phyloP scores from a whole-genome alignment of 164 flowering plant genomes.

The Magnolia changhungtana region DNA sequence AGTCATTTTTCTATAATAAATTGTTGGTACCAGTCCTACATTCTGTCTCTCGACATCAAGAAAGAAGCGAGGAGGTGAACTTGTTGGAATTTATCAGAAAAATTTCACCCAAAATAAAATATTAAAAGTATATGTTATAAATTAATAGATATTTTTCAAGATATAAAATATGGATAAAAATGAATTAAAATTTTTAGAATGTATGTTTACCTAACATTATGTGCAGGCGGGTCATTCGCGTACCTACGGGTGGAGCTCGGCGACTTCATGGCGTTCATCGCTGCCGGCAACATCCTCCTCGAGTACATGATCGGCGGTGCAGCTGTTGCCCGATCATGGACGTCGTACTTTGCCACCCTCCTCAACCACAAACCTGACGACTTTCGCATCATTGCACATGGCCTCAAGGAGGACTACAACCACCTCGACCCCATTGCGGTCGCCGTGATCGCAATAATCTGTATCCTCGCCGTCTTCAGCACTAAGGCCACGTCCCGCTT shows the following conservation, averaged over 20 bases:
- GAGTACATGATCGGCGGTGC: conserved; percentile 60
- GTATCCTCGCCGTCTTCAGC: conserved; percentile 30
- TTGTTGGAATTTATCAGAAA: no score
- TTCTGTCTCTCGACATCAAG: no score
- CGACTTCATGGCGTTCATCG: conserved; percentile 70
- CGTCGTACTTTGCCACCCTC: conserved; percentile 72
- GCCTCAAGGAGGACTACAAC: conserved; percentile 36
- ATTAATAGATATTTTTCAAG: no score
- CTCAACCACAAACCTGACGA: conserved; percentile 29
- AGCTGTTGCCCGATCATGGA: conserved; percentile 64
- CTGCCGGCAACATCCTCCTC: conserved; percentile 70
- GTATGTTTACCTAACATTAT: no score
- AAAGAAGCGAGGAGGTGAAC: no score
- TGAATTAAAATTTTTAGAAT: no score
- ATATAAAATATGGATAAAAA: no score
- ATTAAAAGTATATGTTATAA: no score
- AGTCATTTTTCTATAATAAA: no score
- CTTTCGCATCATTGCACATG: conserved; percentile 21
- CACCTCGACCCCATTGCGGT: conserved; percentile 64
- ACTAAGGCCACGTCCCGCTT: conserved; percentile 54
- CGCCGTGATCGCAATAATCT: conserved; percentile 21
- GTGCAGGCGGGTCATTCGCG: conserved; percentile 70
- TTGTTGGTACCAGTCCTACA: no score
- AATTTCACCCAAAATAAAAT: no score
- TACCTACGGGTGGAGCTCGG: conserved; percentile 75